Evolutionary conservation across 176 grass and related monocot genomes (phyloP).

Genomic region (Raddia guianensis): DNA sequence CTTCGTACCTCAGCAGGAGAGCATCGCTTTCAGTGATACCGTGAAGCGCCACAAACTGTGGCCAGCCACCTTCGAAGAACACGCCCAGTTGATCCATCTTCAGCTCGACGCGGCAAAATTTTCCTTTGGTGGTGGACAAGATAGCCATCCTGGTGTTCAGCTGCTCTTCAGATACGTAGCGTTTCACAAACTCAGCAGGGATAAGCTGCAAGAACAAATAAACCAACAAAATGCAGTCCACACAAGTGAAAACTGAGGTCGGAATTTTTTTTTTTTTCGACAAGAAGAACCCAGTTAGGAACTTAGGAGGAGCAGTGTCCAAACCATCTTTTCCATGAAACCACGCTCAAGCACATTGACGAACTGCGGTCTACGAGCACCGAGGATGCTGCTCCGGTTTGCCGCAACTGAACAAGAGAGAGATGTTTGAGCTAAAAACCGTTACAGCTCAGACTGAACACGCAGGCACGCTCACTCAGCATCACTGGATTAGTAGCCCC

Average conservation of each 20-base stretch:
- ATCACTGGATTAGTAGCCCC: not conserved
- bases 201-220: not conserved
- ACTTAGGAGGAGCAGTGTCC: not conserved
- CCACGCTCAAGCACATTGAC: not conserved
- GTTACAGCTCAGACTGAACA: not conserved
- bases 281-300: not conserved
- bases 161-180: not conserved
- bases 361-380: constrained; percentile 17
- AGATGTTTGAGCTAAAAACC: not conserved
- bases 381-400: not conserved
- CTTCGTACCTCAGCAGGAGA: constrained; percentile 42
- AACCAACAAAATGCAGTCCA: not conserved
- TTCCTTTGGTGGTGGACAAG: constrained; percentile 20
- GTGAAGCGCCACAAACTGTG: constrained; percentile 32
- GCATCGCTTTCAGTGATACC: constrained; percentile 18
- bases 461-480: no score
- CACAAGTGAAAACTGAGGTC: not conserved
- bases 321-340: constrained; percentile 30
- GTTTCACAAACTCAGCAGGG: constrained; percentile 35
- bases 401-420: constrained; percentile 5
- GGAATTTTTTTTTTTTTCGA: not conserved
- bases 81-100: constrained; percentile 1
- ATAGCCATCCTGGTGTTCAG: not conserved
- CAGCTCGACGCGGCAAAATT: constrained; percentile 28
- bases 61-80: constrained; percentile 30